Base-by-base conservation (phyloP, 192 early-diverging fungal genomes). In the Neocallimastix lanati region DNA sequence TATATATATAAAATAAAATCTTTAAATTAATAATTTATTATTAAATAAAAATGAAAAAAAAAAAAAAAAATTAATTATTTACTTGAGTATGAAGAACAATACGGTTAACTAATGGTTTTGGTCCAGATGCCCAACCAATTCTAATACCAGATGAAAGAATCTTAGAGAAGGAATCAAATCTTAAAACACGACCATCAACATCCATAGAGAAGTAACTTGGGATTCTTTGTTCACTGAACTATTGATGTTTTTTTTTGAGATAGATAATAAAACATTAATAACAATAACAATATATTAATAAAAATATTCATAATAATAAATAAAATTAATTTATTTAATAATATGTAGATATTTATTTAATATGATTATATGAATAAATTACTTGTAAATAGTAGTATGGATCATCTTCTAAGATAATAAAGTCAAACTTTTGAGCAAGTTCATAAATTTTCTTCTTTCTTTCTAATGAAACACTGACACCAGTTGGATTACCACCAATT, bases 401-500 rank as follows among this genome's bases (percentile, higher is more conserved):
- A 83, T 97, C 96, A 81, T 98, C 97, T 83, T 98, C 97, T 29
- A 96, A 84, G 30, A 98, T 93, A 25, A 98, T 84, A 77, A 98
- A 79, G 77, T 94, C 85, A 83, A 93, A 92, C 80, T 90, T 86
- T 77, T 87, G 86, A 13, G 91, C 91, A 79, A 97, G 86, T 29
- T 86, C 85, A 80, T 97, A 97, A 21, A 98, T 88, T 18, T 87
- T 86, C 37, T 86, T 89, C 78, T 93, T 95, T 40, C 97, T 90
- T 77, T 91, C 90, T 25, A 90, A 78, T 12, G 92, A 89, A 77
- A 94, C 93, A 79, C 90, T 93, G 25, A 87, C 88, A 29, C 97
- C 97, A 0, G 96, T 95, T 0, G 97, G 97, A 85, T 98, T 98
- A 29, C 93, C 92, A 33, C 93, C 96, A 13, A 89, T 90, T 27